Percentiles rank a stretch among this genome's conserved stretches.
These are phyloP conservation scores for Cutaneotrichosporon cyanovorans DNA, from an alignment of 1,284 basidiomycete species.

Conservation along the genomic window DNA sequence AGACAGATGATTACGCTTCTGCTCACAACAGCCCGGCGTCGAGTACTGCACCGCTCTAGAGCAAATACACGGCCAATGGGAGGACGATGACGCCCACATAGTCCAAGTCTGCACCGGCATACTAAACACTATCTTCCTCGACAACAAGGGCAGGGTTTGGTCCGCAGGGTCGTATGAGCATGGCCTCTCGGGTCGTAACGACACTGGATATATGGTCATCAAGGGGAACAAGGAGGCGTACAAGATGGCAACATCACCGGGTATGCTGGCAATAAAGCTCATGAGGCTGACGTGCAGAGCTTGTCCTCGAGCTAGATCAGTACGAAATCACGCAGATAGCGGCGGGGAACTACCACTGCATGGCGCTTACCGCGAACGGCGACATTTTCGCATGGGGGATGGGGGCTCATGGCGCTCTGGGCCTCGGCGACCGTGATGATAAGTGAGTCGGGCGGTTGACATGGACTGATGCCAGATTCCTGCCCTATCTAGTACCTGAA, in stretches of 20 bases:
- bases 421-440: constrained; percentile 71
- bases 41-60: constrained; percentile 23
- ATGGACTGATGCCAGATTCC: constrained; percentile 43
- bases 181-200: constrained; percentile 85
- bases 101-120: constrained; percentile 60
- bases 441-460: neutral
- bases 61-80: constrained; percentile 36
- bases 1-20: constrained; percentile 2
- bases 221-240: constrained; percentile 73
- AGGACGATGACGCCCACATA: constrained; percentile 28
- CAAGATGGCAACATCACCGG: constrained; percentile 67
- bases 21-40: constrained; percentile 15
- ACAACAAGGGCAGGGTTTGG: constrained; percentile 75
- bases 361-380: constrained; percentile 72
- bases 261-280: constrained; percentile 48
- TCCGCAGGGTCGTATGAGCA: constrained; percentile 85
- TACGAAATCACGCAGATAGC: constrained; percentile 71
- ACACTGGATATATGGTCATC: constrained; percentile 62
- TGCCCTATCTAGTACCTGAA: constrained; percentile 63
- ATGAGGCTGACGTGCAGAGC: constrained; percentile 49
- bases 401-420: constrained; percentile 47
- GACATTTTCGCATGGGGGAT: constrained; percentile 69
- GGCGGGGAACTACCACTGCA: constrained; percentile 76
- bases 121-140: constrained; percentile 74
- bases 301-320: constrained; percentile 62